Percentiles rank a stretch among this genome's conserved stretches.
phyloP scores from a whole-genome alignment of 805 yeast genomes.

The Babjeviella inositovora region DNA sequence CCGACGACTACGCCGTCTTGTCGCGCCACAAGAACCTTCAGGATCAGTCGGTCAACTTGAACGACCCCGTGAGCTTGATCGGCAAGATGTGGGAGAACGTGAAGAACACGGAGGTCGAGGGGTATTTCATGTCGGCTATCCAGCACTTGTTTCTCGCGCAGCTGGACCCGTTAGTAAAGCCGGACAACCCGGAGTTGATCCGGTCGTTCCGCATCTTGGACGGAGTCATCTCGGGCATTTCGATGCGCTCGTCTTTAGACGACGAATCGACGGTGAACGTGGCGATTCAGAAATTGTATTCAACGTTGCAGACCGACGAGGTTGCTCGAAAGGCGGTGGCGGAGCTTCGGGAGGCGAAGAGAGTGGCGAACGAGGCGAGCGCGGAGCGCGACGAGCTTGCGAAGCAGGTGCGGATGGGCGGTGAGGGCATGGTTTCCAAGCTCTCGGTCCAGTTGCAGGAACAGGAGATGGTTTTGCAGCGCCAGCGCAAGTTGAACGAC shows the following conservation, averaged over 20 bases:
- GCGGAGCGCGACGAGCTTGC: conserved; percentile 50
- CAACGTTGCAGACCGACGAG: conserved; percentile 72
- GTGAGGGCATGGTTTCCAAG: conserved; percentile 53
- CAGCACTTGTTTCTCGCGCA: conserved; percentile 47
- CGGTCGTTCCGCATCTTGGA: conserved; percentile 41
- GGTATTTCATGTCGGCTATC: conserved; percentile 40
- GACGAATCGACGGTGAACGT: conserved; percentile 58
- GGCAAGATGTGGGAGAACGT: conserved; percentile 41
- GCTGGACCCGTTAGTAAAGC: conserved; percentile 26
- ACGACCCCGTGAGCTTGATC: conserved; percentile 59
- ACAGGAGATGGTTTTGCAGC: conserved; percentile 36
- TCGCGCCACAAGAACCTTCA: conserved; percentile 12
- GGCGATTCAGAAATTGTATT: conserved; percentile 57
- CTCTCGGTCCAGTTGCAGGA: conserved; percentile 48
- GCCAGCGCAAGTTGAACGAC: conserved; percentile 46
- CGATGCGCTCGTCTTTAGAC: conserved; percentile 17
- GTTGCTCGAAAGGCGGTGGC: conserved; percentile 58
- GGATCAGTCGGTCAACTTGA: conserved; percentile 34
- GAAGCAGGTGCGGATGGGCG: conserved; percentile 55
- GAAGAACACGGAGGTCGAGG: conserved; percentile 41
- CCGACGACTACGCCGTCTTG: conserved; percentile 32
- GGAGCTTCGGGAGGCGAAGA: conserved; percentile 33
- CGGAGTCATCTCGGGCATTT: conserved; percentile 34
- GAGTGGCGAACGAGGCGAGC: conserved; percentile 33
- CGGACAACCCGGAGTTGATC: conserved; percentile 22